Evolutionary conservation across 805 yeast genomes (phyloP).

Genomic region (Priceomyces carsonii): DNA sequence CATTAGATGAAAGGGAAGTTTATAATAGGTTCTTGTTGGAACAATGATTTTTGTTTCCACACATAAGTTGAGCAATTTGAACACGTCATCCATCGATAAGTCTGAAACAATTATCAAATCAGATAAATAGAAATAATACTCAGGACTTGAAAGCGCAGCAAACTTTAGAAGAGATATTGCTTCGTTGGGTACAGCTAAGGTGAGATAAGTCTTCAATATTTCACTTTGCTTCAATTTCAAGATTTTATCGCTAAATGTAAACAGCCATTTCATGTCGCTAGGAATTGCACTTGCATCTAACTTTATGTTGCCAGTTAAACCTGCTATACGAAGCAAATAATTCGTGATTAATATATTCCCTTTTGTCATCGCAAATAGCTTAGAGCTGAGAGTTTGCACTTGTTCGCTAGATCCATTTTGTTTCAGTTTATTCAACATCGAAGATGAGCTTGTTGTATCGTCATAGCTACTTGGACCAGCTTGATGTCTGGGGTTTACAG

Average conservation of each 20-base stretch:
- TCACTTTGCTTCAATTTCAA: slow-evolving; percentile 1
- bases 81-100: no score
- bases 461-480: no score
- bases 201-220: slow-evolving; percentile 20
- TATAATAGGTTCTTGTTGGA: no score
- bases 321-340: slow-evolving; percentile 9
- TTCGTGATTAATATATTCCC: slow-evolving; percentile 19
- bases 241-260: slow-evolving; percentile 3
- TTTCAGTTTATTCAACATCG: no score
- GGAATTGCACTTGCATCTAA: not conserved
- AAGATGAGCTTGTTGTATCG: no score
- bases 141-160: slow-evolving; percentile 47
- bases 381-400: slow-evolving; percentile 2
- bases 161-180: slow-evolving; percentile 29
- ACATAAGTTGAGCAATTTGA: no score
- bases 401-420: no score
- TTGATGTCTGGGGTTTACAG: no score
- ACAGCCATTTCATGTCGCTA: slow-evolving; percentile 9
- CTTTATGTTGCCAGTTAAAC: slow-evolving; percentile 6
- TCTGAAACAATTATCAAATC: no score
- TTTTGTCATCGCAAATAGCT: slow-evolving; percentile 11
- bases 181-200: slow-evolving; percentile 16
- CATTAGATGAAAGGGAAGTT: no score
- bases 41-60: no score
- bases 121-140: no score